Percentiles rank a stretch among this genome's conserved stretches.
Evolutionary conservation across 257 asterid species (phyloP).

Genomic region (Solanum chmielewskii): DNA sequence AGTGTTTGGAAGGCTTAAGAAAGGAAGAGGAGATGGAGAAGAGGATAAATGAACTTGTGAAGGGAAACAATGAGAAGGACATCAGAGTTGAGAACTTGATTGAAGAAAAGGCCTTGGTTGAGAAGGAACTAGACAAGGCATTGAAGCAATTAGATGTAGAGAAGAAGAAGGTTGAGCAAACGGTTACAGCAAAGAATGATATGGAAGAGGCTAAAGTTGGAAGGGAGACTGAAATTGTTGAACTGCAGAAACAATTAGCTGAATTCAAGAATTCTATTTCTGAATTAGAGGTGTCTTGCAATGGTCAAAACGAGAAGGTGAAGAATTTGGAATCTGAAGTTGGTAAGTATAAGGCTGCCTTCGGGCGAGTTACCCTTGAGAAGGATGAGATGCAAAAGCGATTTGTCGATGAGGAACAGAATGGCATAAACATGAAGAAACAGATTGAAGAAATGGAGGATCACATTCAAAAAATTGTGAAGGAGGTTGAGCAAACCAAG

Average conservation of each 20-base stretch:
- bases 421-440: conserved; percentile 19
- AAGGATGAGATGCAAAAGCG: conserved; percentile 17
- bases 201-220: conserved; percentile 28
- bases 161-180: conserved; percentile 13
- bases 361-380: conserved; percentile 28
- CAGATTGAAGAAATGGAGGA: conserved; percentile 35
- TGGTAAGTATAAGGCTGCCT: conserved; percentile 12
- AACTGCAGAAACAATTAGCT: conserved; percentile 27
- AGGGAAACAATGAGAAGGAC: conserved; percentile 31
- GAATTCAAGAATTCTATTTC: conserved; percentile 19
- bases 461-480: conserved; percentile 11
- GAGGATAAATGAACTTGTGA: conserved; percentile 28
- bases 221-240: conserved; percentile 26
- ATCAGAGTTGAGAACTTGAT: conserved; percentile 22
- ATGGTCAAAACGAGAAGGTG: conserved; percentile 18
- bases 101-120: conserved; percentile 28
- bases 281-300: conserved; percentile 19
- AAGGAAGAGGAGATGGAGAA: conserved; percentile 38
- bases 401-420: conserved; percentile 32
- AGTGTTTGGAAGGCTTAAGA: conserved; percentile 28
- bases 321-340: conserved; percentile 34
- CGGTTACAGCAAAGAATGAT: conserved; percentile 28
- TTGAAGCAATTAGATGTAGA: conserved; percentile 22
- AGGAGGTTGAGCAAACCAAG: conserved; percentile 19
- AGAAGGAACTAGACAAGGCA: conserved; percentile 30